These are phyloP conservation scores for Pelargonium citronellum DNA, from an alignment of 441 rosid genomes.

Conservation along the genomic window DNA sequence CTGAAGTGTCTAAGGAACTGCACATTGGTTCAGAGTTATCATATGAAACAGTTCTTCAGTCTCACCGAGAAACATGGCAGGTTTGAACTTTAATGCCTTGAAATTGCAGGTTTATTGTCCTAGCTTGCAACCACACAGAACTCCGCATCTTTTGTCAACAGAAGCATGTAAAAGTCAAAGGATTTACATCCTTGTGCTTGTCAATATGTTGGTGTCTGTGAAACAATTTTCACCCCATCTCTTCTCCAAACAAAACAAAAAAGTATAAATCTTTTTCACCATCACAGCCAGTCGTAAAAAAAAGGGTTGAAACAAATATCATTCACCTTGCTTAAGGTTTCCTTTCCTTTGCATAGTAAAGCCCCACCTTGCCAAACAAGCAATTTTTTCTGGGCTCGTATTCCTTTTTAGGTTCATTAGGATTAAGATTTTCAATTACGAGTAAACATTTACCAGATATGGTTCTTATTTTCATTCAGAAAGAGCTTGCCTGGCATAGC, in stretches of 20 bases:
- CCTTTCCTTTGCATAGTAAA: too few relatives aligned
- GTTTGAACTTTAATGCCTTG: conserved; percentile 35
- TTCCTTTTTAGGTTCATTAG: too few relatives aligned
- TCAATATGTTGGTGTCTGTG: not conserved
- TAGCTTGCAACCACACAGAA: not conserved
- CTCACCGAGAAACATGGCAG: conserved; percentile 56
- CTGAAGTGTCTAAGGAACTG: conserved; percentile 61
- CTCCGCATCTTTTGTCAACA: not conserved
- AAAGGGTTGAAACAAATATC: too few relatives aligned
- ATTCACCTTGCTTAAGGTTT: too few relatives aligned
- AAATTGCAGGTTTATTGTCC: conserved; percentile 13
- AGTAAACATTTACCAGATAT: not conserved
- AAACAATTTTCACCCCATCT: not conserved
- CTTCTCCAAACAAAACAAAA: too few relatives aligned
- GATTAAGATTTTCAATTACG: not conserved
- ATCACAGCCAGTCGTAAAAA: too few relatives aligned
- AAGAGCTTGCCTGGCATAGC: too few relatives aligned
- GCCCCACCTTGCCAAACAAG: too few relatives aligned
- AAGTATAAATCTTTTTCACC: too few relatives aligned
- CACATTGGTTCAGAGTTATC: conserved; percentile 45
- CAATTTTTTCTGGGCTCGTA: too few relatives aligned
- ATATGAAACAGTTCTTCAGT: conserved; percentile 36
- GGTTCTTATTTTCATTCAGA: not conserved
- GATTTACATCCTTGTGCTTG: not conserved
- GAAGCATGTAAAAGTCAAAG: not conserved